Base-by-base conservation (phyloP, 208 protist genomes). In the Plasmodiophora brassicae region DNA sequence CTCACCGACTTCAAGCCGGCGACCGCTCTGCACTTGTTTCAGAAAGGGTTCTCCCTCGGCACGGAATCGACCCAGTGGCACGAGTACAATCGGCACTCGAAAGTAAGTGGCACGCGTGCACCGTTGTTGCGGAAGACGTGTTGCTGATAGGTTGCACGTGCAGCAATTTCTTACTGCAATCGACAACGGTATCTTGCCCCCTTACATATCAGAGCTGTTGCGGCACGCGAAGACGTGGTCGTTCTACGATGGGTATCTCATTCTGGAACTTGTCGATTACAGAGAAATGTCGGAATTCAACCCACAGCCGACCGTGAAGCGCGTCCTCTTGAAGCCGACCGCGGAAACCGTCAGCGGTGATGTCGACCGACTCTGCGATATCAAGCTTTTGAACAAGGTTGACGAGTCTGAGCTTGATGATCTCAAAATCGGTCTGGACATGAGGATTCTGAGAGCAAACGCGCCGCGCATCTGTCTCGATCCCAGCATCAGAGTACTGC, bases 61-160 rank as follows among this genome's bases (percentile, higher is more conserved):
- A 44, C 65, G 41, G 65, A 78, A 14, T 14, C 32, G 10, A 32
- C 10, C 20, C 10, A 5, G 5, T 78, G 65, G 65, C 65, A 78
- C n/a, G 65, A 78, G n/a, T 78, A 78, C 65, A 38, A 78, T 78
- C n/a, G n/a, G 10, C 5, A 78, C 5, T 78, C 65, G 65, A 78
- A 78, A 32, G 65, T 78, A 78, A 44, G 5, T 5, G 32, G n/a
- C 32, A 36, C 41, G 10, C n/a, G 65, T 32, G 5, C 20, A 78
- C 14, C 5, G 65, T 32, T 38, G 5, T 32, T 78, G 5, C n/a
- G n/a, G n/a, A n/a, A n/a, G n/a, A n/a, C n/a, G n/a, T n/a, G n/a
- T n/a, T n/a, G n/a, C n/a, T 78, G 20, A 32, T 78, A n/a, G 20
- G n/a, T 36, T 78, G 32, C n/a, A 5, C 41, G 5, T 78, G 20